Conservation (phyloP, 768 basidiomycete species). For the Tylopilus cervinicoccineus region DNA sequence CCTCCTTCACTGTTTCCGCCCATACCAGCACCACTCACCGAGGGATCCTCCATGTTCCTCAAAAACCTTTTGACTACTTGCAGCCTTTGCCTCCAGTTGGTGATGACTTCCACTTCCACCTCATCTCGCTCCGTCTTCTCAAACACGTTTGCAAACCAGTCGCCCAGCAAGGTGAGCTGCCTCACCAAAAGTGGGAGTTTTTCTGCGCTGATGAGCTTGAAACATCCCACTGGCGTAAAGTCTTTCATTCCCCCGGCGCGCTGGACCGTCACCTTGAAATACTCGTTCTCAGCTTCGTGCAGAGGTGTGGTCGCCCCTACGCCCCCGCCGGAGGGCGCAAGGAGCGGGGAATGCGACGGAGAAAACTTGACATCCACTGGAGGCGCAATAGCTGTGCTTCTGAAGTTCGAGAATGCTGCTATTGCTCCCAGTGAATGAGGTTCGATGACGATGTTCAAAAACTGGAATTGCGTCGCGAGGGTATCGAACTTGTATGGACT, state of each 20-base stretch:
- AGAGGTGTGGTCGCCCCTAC: constrained; percentile 2
- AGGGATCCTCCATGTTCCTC: constrained; percentile 22
- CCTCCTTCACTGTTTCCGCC: constrained; percentile 17
- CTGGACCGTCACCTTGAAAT: constrained; percentile 93
- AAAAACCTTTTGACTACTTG: constrained; percentile 73
- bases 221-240: constrained; percentile 87
- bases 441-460: constrained; percentile 95
- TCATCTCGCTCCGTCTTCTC: constrained; percentile 70
- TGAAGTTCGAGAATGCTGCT: constrained; percentile 75
- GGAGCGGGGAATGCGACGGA: constrained; percentile 18
- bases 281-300: constrained; percentile 81
- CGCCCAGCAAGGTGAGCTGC: constrained; percentile 81
- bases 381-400: constrained; percentile 2
- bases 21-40: constrained; percentile 18
- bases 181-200: constrained; percentile 84
- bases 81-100: constrained; percentile 83
- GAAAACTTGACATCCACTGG: constrained; percentile 15
- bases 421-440: constrained; percentile 85
- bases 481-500: constrained; percentile 86
- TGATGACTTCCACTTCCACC: constrained; percentile 69
- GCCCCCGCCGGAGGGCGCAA: constrained; percentile 10
- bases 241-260: constrained; percentile 88
- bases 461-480: constrained; percentile 89
- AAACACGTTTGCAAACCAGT: constrained; percentile 89
- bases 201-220: constrained; percentile 90